phyloP scores from a whole-genome alignment of 2,329 filamentous ascomycete species.

The Rhynchosporium secalis region DNA sequence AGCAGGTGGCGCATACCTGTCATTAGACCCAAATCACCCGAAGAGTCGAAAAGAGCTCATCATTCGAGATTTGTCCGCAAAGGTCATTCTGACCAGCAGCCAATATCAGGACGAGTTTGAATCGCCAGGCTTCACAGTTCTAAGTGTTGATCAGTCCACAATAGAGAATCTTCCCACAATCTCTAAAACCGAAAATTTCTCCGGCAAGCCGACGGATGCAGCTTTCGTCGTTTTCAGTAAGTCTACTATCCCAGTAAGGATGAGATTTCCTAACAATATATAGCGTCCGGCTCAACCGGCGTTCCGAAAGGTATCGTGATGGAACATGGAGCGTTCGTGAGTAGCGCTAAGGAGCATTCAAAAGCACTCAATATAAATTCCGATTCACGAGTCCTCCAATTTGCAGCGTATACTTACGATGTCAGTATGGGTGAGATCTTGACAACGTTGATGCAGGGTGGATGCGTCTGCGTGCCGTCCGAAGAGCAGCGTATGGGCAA shows the following conservation, averaged over 20 bases:
- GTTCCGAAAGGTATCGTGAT: conserved; percentile 29
- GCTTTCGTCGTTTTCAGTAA: conserved; percentile 13
- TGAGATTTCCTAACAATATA: conserved; percentile 17
- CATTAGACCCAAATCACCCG: conserved; percentile 30
- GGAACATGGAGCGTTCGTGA: conserved; percentile 24
- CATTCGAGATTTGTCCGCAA: not conserved
- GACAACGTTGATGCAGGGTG: conserved; percentile 27
- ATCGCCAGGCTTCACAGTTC: not conserved
- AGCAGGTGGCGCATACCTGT: conserved; percentile 37
- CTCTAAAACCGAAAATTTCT: not conserved
- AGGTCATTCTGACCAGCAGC: not conserved
- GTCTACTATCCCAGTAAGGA: conserved; percentile 3
- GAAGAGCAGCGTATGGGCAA: conserved; percentile 28
- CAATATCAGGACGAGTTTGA: conserved; percentile 3
- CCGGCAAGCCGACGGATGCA: conserved; percentile 1
- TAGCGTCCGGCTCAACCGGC: conserved; percentile 38
- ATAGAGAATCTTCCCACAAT: not conserved
- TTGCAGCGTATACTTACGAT: conserved; percentile 31
- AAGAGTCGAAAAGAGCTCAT: conserved; percentile 2
- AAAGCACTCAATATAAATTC: not conserved
- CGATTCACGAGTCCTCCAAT: conserved; percentile 26
- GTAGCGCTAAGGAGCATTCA: conserved; percentile 17
- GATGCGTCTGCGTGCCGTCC: conserved; percentile 31
- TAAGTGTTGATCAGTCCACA: not conserved
- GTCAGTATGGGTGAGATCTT: conserved; percentile 29